These are phyloP conservation scores for Beta corolliflora DNA, from an alignment of 179 eudicot species.

Conservation along the genomic window DNA sequence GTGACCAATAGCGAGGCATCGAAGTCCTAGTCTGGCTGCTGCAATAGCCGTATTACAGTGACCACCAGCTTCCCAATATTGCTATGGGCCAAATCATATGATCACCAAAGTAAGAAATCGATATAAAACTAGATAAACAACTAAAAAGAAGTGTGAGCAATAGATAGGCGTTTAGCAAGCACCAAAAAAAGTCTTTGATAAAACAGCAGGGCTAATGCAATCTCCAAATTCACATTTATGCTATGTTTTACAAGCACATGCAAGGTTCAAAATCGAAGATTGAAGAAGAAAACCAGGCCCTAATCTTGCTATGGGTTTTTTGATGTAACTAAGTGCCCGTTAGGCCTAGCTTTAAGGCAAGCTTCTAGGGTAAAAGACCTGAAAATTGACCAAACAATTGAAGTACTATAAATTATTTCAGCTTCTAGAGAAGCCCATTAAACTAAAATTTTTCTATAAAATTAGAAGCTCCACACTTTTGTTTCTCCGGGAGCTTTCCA, in stretches of 20 bases:
- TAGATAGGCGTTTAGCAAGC: neutral
- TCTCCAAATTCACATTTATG: neutral
- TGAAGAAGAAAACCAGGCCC: neutral
- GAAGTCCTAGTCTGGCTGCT: slow-evolving; percentile 90
- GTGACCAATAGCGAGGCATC: slow-evolving; percentile 74
- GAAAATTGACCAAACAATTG: too few relatives aligned
- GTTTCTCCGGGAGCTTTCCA: too few relatives aligned
- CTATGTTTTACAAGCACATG: neutral
- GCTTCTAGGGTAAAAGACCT: neutral
- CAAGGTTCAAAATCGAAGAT: neutral
- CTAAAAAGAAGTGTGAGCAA: neutral
- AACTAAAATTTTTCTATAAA: too few relatives aligned
- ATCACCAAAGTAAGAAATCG: slow-evolving; percentile 1
- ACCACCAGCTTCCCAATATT: slow-evolving; percentile 99
- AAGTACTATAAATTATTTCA: too few relatives aligned
- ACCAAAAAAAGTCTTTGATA: neutral
- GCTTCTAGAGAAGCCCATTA: too few relatives aligned
- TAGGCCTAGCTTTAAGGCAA: neutral
- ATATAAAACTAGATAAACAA: neutral
- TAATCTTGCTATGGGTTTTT: slow-evolving; percentile 1
- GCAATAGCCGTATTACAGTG: slow-evolving; percentile 93
- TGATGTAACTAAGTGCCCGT: neutral
- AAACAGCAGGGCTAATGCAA: slow-evolving; percentile 3
- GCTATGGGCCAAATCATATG: slow-evolving; percentile 40
- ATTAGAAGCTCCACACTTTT: too few relatives aligned